phyloP scores from a whole-genome alignment of 73 alveolate species.

The Paramecium pentaurelia region DNA sequence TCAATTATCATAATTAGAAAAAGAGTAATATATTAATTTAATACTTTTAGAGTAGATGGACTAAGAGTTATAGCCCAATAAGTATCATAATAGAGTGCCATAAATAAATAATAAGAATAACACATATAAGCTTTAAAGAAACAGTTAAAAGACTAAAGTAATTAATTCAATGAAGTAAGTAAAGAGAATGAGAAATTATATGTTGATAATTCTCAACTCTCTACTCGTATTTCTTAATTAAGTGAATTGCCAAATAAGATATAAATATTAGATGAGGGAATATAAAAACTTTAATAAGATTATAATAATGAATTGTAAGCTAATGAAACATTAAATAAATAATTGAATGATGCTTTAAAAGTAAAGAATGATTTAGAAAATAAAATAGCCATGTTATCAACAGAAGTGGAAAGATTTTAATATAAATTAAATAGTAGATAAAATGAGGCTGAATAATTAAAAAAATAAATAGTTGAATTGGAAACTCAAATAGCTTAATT shows the following conservation, averaged over 20 bases:
- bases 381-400: constrained; percentile 35
- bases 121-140: background rate
- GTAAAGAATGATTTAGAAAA: constrained; percentile 35
- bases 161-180: background rate
- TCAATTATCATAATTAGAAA: background rate
- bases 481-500: background rate
- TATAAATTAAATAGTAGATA: constrained; percentile 19
- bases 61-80: background rate
- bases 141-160: background rate
- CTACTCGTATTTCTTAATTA: background rate
- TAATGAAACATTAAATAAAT: background rate
- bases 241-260: background rate
- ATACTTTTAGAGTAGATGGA: background rate
- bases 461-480: background rate
- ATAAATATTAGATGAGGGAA: background rate
- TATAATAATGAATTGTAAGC: background rate
- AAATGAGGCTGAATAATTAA: background rate
- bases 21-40: background rate
- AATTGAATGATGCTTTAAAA: constrained; percentile 5
- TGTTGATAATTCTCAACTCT: background rate
- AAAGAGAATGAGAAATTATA: constrained; percentile 9
- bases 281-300: background rate
- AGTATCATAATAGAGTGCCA: background rate
- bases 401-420: constrained; percentile 26
- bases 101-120: background rate